phyloP scores from a whole-genome alignment of 176 grass and related monocot genomes.

The Pontederia paniculata region DNA sequence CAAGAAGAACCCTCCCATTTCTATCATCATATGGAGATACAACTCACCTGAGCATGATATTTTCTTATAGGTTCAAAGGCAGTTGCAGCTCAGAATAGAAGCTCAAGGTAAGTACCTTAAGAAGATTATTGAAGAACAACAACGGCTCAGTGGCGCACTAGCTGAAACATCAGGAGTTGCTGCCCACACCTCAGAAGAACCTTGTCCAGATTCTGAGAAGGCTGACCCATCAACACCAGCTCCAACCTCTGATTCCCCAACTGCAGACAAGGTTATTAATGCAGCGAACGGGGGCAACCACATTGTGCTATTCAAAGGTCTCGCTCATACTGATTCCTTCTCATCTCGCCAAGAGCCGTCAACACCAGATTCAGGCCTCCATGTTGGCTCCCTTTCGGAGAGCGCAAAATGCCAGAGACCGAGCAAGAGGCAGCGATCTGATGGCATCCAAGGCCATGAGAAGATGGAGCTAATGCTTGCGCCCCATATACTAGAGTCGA shows the following conservation, averaged over 20 bases:
- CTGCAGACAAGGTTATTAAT: constrained; percentile 1
- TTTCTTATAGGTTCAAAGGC: constrained; percentile 28
- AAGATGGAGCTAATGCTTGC: constrained; percentile 8
- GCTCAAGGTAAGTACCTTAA: constrained; percentile 35
- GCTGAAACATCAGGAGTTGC: constrained; percentile 13
- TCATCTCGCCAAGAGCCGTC: constrained; percentile 14
- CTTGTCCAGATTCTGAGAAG: constrained; percentile 15
- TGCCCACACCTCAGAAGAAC: background rate
- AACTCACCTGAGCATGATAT: background rate
- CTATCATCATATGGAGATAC: background rate
- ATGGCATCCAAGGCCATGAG: background rate
- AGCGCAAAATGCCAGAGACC: constrained; percentile 10
- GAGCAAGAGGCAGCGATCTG: constrained; percentile 11
- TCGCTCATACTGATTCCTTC: constrained; percentile 14
- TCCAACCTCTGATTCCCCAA: constrained; percentile 22
- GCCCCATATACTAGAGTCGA: background rate
- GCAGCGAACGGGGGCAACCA: background rate
- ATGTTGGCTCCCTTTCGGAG: background rate
- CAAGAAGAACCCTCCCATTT: background rate
- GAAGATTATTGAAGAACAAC: constrained; percentile 31
- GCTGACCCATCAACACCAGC: constrained; percentile 25
- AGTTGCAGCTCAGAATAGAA: constrained; percentile 38
- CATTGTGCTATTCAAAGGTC: constrained; percentile 10
- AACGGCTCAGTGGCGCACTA: constrained; percentile 17
- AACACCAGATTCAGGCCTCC: constrained; percentile 22